A percentile compares a stretch with the other conserved stretches of the same genome.
Conservation (phyloP, 768 basidiomycete species). For the Cubamyces sp. region DNA sequence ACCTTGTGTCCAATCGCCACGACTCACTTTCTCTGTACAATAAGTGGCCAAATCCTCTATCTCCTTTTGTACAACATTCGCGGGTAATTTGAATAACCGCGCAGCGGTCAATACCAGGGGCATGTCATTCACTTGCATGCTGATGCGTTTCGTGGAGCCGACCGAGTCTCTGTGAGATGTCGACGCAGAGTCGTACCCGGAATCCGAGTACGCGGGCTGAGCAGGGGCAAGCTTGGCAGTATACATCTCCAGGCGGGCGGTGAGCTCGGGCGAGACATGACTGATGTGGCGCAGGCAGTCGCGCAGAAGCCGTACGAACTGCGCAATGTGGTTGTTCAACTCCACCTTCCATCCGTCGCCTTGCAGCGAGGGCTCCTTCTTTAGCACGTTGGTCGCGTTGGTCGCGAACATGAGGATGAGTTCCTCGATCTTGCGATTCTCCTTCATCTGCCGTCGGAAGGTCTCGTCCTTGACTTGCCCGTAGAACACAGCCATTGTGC, state of each 20-base stretch:
- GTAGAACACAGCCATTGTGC: constrained; percentile 93
- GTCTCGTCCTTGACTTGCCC: constrained; percentile 83
- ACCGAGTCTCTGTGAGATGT: constrained; percentile 61
- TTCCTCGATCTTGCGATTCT: constrained; percentile 96
- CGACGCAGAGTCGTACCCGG: constrained; percentile 69
- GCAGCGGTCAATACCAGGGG: constrained; percentile 71
- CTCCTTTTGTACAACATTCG: constrained; percentile 70
- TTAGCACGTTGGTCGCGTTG: constrained; percentile 82
- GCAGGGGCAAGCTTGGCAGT: constrained; percentile 76
- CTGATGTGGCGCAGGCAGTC: constrained; percentile 75
- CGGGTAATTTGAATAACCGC: constrained; percentile 73
- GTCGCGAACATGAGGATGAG: constrained; percentile 96
- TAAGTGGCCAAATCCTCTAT: constrained; percentile 64
- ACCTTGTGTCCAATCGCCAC: background rate
- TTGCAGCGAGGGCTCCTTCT: constrained; percentile 83
- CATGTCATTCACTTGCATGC: constrained; percentile 71
- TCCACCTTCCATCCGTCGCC: constrained; percentile 93
- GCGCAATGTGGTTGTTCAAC: constrained; percentile 88
- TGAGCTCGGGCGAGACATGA: constrained; percentile 84
- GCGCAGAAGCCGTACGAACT: constrained; percentile 84
- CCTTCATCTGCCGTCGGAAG: constrained; percentile 91
- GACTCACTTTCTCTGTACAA: constrained; percentile 76
- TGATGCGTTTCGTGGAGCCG: constrained; percentile 40
- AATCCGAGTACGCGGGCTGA: constrained; percentile 54
- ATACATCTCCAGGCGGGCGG: constrained; percentile 82